These are phyloP conservation scores for Myrica gale DNA, from an alignment of 306 rosid species.

Conservation along the genomic window DNA sequence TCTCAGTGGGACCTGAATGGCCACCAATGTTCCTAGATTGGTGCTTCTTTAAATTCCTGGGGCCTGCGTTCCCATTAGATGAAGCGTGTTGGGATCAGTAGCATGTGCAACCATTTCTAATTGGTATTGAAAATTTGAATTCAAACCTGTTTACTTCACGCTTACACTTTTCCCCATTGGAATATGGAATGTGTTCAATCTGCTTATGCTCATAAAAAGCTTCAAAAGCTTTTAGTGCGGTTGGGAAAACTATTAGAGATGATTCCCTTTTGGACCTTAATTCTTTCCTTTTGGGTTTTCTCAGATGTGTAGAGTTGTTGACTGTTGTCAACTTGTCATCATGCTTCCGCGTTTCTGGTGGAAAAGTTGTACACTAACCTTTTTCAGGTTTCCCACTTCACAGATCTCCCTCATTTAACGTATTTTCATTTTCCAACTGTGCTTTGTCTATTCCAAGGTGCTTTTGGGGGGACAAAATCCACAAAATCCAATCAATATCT, in stretches of 20 bases:
- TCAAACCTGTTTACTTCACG: slow-evolving; percentile 19
- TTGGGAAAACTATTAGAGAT: background rate
- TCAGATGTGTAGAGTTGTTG: slow-evolving; percentile 5
- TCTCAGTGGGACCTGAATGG: slow-evolving; percentile 31
- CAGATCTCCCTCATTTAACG: background rate
- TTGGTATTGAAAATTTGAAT: slow-evolving; percentile 23
- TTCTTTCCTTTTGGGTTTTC: background rate
- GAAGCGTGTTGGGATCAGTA: slow-evolving; percentile 19
- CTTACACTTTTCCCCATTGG: slow-evolving; percentile 29
- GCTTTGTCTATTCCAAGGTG: background rate
- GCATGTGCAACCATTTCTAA: slow-evolving; percentile 42
- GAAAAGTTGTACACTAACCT: background rate
- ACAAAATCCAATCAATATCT: background rate
- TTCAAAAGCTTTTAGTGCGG: background rate
- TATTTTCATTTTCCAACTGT: background rate
- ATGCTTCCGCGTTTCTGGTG: background rate
- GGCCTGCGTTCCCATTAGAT: slow-evolving; percentile 20
- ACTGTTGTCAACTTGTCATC: slow-evolving; percentile 11
- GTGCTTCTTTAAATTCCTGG: slow-evolving; percentile 2
- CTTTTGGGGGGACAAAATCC: background rate
- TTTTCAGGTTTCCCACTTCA: background rate
- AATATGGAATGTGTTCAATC: background rate
- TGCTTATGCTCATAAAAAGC: slow-evolving; percentile 23
- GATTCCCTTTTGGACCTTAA: background rate
- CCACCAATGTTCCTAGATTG: slow-evolving; percentile 4